Conservation (phyloP, 164 flowering plant species). For the Paratinospora sagittata region DNA sequence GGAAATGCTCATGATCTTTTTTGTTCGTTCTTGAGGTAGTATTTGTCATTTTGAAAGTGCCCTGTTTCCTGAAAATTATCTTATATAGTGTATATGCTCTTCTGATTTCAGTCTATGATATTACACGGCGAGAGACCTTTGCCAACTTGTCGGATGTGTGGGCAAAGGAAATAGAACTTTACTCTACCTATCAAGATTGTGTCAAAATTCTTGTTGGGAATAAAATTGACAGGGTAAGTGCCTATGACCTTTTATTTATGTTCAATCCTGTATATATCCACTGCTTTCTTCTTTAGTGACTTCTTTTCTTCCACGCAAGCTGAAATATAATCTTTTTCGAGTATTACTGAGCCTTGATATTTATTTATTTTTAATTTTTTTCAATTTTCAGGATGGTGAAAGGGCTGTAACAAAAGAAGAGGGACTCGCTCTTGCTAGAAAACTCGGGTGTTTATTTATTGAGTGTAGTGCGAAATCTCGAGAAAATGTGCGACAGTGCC, state of each 20-base stretch:
- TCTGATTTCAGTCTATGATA: constrained; percentile 59
- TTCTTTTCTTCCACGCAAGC: not conserved
- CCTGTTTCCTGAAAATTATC: not conserved
- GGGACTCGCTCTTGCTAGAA: constrained; percentile 60
- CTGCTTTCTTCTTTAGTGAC: not conserved
- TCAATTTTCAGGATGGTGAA: constrained; percentile 28
- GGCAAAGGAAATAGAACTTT: constrained; percentile 76
- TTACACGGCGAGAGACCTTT: constrained; percentile 70
- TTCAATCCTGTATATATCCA: not conserved
- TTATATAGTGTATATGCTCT: constrained; percentile 1
- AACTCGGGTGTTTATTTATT: constrained; percentile 53
- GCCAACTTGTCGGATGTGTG: constrained; percentile 69
- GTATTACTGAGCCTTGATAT: not conserved
- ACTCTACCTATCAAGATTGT: constrained; percentile 67
- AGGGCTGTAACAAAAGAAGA: constrained; percentile 78
- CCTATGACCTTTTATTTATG: not conserved
- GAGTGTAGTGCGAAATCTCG: constrained; percentile 86
- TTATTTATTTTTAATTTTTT: not conserved
- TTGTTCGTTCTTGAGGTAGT: not conserved
- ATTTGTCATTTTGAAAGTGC: not conserved
- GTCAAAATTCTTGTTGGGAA: constrained; percentile 84
- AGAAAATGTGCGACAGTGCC: constrained; percentile 72
- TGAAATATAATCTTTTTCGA: not conserved
- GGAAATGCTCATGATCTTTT: not conserved
- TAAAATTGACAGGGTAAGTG: constrained; percentile 73